These are phyloP conservation scores for Fusarium mexicanum DNA, from an alignment of 2,329 filamentous ascomycete species.

Conservation along the genomic window DNA sequence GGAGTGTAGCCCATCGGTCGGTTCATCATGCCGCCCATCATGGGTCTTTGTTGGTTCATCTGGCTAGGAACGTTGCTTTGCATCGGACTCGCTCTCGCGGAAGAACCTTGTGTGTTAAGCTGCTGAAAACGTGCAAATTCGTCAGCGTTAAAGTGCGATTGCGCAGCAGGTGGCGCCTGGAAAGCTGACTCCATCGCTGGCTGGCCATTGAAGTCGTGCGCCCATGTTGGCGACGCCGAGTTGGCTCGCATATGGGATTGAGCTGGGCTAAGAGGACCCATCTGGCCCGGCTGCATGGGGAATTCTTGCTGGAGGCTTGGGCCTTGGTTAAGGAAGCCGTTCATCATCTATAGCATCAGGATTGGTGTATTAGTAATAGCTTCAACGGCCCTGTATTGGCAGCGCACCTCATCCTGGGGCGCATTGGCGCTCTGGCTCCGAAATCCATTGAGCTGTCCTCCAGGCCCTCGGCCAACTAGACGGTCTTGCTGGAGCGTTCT, in stretches of 20 bases:
- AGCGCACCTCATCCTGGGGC: slow-evolving; percentile 75
- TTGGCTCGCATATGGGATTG: slow-evolving; percentile 64
- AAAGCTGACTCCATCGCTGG: slow-evolving; percentile 77
- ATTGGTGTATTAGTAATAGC: slow-evolving; percentile 44
- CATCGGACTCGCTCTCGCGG: slow-evolving; percentile 67
- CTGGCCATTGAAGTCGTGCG: slow-evolving; percentile 65
- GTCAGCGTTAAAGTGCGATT: slow-evolving; percentile 76
- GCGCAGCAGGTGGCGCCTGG: slow-evolving; percentile 63
- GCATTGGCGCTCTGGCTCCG: slow-evolving; percentile 74
- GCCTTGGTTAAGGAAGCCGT: slow-evolving; percentile 87
- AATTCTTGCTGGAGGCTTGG: slow-evolving; percentile 67
- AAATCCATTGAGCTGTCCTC: slow-evolving; percentile 78
- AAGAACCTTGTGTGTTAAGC: slow-evolving; percentile 66
- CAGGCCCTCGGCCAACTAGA: slow-evolving; percentile 78
- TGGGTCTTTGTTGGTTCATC: slow-evolving; percentile 66
- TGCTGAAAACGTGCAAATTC: slow-evolving; percentile 92
- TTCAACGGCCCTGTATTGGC: slow-evolving; percentile 5
- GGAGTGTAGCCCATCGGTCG: slow-evolving; percentile 64
- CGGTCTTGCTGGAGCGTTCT: slow-evolving; percentile 93
- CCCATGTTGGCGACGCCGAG: slow-evolving; percentile 65
- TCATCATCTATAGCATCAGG: slow-evolving; percentile 76
- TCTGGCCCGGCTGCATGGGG: slow-evolving; percentile 59
- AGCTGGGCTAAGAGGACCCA: slow-evolving; percentile 57
- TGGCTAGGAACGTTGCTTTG: slow-evolving; percentile 61
- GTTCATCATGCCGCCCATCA: slow-evolving; percentile 65